These are phyloP conservation scores for Pleurotus citrinopileatus DNA, from an alignment of 768 basidiomycete genomes.

Conservation along the genomic window DNA sequence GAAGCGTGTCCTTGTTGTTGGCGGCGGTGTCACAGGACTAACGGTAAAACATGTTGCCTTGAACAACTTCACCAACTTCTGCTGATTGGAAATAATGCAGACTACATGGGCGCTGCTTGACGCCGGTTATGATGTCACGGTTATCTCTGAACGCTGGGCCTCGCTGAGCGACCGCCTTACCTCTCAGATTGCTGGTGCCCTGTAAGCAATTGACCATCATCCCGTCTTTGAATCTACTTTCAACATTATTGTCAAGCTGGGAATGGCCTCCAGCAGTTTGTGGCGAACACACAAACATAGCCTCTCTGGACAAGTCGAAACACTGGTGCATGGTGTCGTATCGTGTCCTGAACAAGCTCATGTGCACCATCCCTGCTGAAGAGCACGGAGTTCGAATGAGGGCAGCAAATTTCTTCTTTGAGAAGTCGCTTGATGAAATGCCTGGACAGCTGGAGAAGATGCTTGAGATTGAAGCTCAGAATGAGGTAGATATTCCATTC, in stretches of 20 bases:
- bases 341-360: constrained; percentile 25
- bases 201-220: constrained; percentile 17
- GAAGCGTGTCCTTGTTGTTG: not conserved
- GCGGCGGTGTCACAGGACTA: not conserved
- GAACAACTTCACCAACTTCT: no score
- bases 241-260: constrained; percentile 22
- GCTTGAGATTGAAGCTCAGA: constrained; percentile 19
- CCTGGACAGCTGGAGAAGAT: constrained; percentile 28
- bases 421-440: constrained; percentile 20
- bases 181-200: constrained; percentile 23
- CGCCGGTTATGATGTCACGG: constrained; percentile 31
- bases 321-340: constrained; percentile 34
- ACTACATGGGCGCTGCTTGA: constrained; percentile 30
- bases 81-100: no score
- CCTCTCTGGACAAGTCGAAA: constrained; percentile 30
- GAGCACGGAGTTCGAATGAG: constrained; percentile 31
- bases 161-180: constrained; percentile 16
- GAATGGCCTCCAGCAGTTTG: constrained; percentile 38
- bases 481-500: not conserved
- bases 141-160: constrained; percentile 24
- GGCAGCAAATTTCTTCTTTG: constrained; percentile 33
- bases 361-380: constrained; percentile 17
- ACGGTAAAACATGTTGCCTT: no score
- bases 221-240: not conserved
- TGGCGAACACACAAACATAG: constrained; percentile 32